Conservation (phyloP, 495 filamentous ascomycete genomes). For the Cryomyces minteri region DNA sequence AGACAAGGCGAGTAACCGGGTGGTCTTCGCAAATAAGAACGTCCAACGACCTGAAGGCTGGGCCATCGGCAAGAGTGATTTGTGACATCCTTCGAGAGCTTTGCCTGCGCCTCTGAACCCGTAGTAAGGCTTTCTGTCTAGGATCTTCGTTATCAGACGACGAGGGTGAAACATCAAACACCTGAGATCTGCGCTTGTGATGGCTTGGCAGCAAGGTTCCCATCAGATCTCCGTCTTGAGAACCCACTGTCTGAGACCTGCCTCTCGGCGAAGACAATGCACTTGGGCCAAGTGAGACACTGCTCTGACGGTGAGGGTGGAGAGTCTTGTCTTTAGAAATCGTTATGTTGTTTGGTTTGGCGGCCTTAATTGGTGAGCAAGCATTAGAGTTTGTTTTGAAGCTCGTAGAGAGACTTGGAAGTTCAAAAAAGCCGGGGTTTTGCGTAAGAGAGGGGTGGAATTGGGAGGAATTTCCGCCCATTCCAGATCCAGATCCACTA, state of each 20-base stretch:
- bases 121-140: slow-evolving; percentile 75
- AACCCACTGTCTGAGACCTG: slow-evolving; percentile 84
- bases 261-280: slow-evolving; percentile 41
- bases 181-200: slow-evolving; percentile 79
- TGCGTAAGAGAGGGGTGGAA: slow-evolving; percentile 29
- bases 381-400: slow-evolving; percentile 46
- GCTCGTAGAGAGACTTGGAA: slow-evolving; percentile 38
- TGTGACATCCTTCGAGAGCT: slow-evolving; percentile 84
- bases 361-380: slow-evolving; percentile 60
- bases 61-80: slow-evolving; percentile 63
- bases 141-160: slow-evolving; percentile 95
- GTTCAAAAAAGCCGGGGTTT: slow-evolving; percentile 56
- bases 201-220: slow-evolving; percentile 56
- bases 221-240: slow-evolving; percentile 71
- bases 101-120: slow-evolving; percentile 80
- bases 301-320: slow-evolving; percentile 29
- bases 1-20: slow-evolving; percentile 88
- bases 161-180: slow-evolving; percentile 91
- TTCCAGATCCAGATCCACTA: slow-evolving; percentile 70
- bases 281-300: slow-evolving; percentile 27
- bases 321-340: neutral
- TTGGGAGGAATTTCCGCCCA: slow-evolving; percentile 20
- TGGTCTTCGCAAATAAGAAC: slow-evolving; percentile 96
- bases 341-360: slow-evolving; percentile 21
- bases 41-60: slow-evolving; percentile 76